Percentiles rank a stretch among this genome's conserved stretches.
These are phyloP conservation scores for Suhomyces choctaworum DNA, from an alignment of 1,139 yeast genomes.

Conservation along the genomic window DNA sequence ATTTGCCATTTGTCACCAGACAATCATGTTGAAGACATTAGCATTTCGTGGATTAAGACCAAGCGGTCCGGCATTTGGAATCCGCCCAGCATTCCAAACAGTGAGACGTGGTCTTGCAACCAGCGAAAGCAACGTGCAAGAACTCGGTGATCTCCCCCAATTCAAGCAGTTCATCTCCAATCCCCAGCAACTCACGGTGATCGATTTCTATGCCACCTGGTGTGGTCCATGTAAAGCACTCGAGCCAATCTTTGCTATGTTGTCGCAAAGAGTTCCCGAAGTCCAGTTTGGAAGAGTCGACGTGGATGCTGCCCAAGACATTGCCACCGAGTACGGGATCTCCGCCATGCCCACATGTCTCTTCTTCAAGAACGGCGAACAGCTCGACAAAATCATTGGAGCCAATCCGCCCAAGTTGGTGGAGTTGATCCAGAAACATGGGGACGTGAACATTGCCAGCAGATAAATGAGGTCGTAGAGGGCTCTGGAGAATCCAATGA, in stretches of 20 bases:
- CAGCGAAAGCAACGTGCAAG: slow-evolving; percentile 8
- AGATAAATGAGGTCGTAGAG: too few species aligned
- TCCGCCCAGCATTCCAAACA: background rate
- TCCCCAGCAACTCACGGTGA: slow-evolving; percentile 33
- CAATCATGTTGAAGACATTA: slow-evolving; percentile 4
- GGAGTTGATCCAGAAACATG: slow-evolving; percentile 24
- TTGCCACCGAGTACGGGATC: slow-evolving; percentile 32
- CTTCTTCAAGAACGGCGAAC: slow-evolving; percentile 36
- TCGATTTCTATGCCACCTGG: slow-evolving; percentile 49
- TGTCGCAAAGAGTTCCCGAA: slow-evolving; percentile 40
- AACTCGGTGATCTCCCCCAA: slow-evolving; percentile 14
- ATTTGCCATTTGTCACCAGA: too few species aligned
- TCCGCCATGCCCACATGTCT: slow-evolving; percentile 41
- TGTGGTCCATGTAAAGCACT: slow-evolving; percentile 50
- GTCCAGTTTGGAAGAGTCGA: slow-evolving; percentile 42
- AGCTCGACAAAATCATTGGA: slow-evolving; percentile 33
- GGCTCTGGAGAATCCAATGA: too few species aligned
- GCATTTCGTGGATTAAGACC: slow-evolving; percentile 1
- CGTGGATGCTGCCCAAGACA: slow-evolving; percentile 33
- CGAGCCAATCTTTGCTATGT: slow-evolving; percentile 38
- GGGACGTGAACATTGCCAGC: slow-evolving; percentile 23
- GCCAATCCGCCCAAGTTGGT: slow-evolving; percentile 35
- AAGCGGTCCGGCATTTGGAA: background rate
- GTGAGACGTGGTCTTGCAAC: slow-evolving; percentile 2
- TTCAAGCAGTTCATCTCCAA: slow-evolving; percentile 24